Conservation (phyloP, 345 rosid genomes). For the Arabis hirsuta region DNA sequence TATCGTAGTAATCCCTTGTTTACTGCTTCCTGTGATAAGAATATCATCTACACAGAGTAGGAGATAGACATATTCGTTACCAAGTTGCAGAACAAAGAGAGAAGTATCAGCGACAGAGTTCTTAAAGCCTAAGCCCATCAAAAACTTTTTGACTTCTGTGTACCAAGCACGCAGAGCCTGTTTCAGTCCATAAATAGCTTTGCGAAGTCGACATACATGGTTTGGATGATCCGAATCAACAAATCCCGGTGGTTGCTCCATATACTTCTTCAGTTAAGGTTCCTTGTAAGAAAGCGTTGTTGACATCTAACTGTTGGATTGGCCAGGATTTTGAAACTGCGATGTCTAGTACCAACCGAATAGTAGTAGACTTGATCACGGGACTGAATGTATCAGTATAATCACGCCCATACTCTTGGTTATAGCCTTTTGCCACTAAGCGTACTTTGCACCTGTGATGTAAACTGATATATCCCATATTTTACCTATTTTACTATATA, state of each 20-base stretch:
- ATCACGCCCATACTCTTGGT: neutral
- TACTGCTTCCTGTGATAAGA: neutral
- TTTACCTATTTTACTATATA: too few species aligned
- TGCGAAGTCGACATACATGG: neutral
- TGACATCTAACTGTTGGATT: neutral
- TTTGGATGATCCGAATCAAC: accelerated
- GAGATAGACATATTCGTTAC: accelerated
- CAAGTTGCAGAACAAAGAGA: accelerated
- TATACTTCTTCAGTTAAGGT: neutral
- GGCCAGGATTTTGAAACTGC: accelerated
- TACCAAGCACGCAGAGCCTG: neutral
- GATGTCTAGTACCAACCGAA: neutral
- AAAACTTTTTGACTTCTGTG: neutral
- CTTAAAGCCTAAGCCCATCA: accelerated
- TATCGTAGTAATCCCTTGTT: neutral
- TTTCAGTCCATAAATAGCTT: neutral
- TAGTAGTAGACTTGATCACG: neutral
- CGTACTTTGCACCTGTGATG: neutral
- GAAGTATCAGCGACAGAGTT: neutral
- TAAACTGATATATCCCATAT: too few species aligned
- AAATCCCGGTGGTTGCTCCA: neutral
- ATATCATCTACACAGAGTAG: neutral
- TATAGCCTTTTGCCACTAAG: neutral
- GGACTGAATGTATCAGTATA: neutral
- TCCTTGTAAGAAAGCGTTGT: neutral